Evolutionary conservation across 345 rosid species (phyloP).

Genomic region (Gossypium bickii): DNA sequence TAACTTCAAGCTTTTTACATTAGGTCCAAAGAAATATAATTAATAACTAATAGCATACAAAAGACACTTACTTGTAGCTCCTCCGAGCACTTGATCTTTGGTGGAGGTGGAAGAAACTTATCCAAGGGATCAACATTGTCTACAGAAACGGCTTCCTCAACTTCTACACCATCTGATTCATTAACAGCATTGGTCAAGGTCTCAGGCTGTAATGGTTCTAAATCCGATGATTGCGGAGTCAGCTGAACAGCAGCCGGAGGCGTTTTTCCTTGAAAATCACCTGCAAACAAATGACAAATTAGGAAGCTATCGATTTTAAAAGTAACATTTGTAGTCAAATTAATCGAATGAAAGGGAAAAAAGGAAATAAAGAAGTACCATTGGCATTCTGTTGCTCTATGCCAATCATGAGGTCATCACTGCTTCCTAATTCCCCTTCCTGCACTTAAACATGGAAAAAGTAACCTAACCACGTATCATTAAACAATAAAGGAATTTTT

Average conservation of each 20-base stretch:
- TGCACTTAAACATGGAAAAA: slow-evolving; percentile 26
- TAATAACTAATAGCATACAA: background rate
- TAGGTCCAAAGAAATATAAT: background rate
- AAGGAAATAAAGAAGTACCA: slow-evolving; percentile 27
- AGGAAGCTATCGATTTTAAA: background rate
- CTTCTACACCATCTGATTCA: slow-evolving; percentile 42
- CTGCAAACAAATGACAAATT: slow-evolving; percentile 23
- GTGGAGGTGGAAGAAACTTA: slow-evolving; percentile 66
- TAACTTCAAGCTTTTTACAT: background rate
- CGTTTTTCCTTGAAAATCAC: slow-evolving; percentile 32
- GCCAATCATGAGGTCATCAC: slow-evolving; percentile 19
- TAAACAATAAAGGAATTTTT: background rate
- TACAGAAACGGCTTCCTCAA: slow-evolving; percentile 30
- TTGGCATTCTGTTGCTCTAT: slow-evolving; percentile 21
- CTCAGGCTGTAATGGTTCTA: slow-evolving; percentile 38
- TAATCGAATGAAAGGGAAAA: background rate
- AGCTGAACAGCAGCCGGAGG: slow-evolving; percentile 33
- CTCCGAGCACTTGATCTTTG: slow-evolving; percentile 61
- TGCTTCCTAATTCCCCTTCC: slow-evolving; percentile 45
- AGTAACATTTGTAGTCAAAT: background rate
- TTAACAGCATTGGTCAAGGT: slow-evolving; percentile 17
- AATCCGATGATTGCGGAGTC: slow-evolving; percentile 45
- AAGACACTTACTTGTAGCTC: slow-evolving; percentile 69
- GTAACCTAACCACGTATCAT: background rate
- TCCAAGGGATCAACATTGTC: slow-evolving; percentile 55